Evolutionary conservation across 2,329 filamentous ascomycete genomes (phyloP).

Genomic region (Botrytis fabae): DNA sequence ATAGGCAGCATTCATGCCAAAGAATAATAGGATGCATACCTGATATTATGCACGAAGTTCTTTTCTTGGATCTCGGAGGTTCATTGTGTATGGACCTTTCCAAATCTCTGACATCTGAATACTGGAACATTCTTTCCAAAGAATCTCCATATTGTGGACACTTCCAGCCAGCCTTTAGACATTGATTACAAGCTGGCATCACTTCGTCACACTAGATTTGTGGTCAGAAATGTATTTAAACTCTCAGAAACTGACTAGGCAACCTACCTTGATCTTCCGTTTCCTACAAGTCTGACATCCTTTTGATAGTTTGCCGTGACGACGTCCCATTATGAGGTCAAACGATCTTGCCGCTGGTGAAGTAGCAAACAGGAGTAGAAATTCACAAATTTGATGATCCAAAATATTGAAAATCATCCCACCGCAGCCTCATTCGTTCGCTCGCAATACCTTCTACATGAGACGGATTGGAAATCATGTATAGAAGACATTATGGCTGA

Average conservation of each 20-base stretch:
- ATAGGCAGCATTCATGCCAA: not conserved
- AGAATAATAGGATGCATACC: not conserved
- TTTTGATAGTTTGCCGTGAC: not conserved
- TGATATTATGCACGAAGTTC: not conserved
- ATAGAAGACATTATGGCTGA: not conserved
- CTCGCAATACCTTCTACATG: not conserved
- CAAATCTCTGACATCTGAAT: not conserved
- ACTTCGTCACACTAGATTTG: not conserved
- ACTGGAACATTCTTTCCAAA: not conserved
- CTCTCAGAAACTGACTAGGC: not conserved
- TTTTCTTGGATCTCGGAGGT: not conserved
- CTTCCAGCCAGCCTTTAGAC: not conserved
- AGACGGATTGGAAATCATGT: not conserved
- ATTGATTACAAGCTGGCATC: not conserved
- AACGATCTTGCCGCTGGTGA: not conserved
- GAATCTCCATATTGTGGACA: conserved; percentile 1
- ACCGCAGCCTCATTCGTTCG: not conserved
- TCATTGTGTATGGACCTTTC: not conserved
- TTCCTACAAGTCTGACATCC: not conserved
- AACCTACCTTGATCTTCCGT: not conserved
- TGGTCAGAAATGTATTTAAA: not conserved
- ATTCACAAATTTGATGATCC: not conserved
- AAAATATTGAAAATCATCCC: no score
- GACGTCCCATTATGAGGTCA: not conserved
- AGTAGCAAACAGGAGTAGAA: not conserved